Base-by-base conservation (phyloP, 2,329 filamentous ascomycete species). In the Uncinocarpus reesii region DNA sequence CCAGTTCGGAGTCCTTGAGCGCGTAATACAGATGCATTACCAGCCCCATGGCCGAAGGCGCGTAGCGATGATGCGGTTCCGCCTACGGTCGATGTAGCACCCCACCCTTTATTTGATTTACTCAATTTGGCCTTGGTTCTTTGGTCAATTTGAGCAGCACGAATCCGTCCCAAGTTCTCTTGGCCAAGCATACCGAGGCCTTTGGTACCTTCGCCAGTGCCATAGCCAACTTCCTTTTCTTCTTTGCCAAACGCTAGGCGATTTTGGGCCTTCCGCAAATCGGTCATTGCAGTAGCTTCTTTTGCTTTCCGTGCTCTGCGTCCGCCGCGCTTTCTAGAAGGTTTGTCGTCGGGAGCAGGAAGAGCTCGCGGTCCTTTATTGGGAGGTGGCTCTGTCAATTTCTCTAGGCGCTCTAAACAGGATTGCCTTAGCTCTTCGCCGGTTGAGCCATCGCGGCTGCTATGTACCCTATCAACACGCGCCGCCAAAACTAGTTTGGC, bases 51-150 rank as follows among this genome's bases (percentile, higher is more conserved):
- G 15, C 83, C 85, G 55, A 93, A 87, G 3, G 82, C 81, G 50
- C 86, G 80, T 49, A 95, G 77, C 23, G 86, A 90, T 1, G 88
- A 88, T n/a, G 84, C 84, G 2, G 81, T 76, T 21, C 76, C 68
- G 29, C 65, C 63, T 50, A 79, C 68, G 2, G 78, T 74, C 29
- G 82, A 82, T 4, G 66, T 79, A 16, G 69, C 75, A 48, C 89
- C 90, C 92, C 92, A 98, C 21, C 92, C 92, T 59, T 93, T 89
- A 68, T 90, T 93, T 71, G 94, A 95, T 64, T 89, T 89, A 61
- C 84, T 87, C 36, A 98, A 79, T 65, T 94, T 95, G 37, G 92
- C 92, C 49, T 86, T 80, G 3, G 92, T 98, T 51, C 90, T 82
- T 63, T 92, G 84, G 64, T 98, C 92, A 60, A 98, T 84, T 67